phyloP scores from a whole-genome alignment of 768 basidiomycete species.

The Goffeauzyma gilvescens region DNA sequence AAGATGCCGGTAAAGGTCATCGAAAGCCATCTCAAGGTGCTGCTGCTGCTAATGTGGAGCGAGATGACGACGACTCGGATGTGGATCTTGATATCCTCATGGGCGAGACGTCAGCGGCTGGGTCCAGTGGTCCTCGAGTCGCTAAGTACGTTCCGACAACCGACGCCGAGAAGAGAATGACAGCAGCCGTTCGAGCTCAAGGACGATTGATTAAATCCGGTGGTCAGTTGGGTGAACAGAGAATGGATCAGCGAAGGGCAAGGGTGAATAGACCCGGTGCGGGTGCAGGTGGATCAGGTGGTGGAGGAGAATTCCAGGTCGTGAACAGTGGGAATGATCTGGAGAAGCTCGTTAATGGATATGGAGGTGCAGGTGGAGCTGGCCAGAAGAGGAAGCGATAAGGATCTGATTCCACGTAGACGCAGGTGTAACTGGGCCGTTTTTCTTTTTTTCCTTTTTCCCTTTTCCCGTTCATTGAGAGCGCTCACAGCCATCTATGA shows the following conservation, averaged over 20 bases:
- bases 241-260: too few relatives aligned
- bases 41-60: too few relatives aligned
- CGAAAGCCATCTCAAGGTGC: slow-evolving; percentile 13
- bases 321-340: slow-evolving; percentile 19
- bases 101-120: slow-evolving; percentile 11
- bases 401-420: too few relatives aligned
- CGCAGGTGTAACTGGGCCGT: too few relatives aligned
- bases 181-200: slow-evolving; percentile 59
- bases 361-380: background rate
- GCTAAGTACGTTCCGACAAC: too few relatives aligned
- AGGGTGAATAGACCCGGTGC: slow-evolving; percentile 1
- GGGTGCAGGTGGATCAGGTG: slow-evolving; percentile 2
- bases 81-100: slow-evolving; percentile 28
- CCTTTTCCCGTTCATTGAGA: too few relatives aligned
- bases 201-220: slow-evolving; percentile 63
- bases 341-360: slow-evolving; percentile 24
- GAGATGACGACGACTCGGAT: slow-evolving; percentile 12
- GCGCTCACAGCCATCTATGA: too few relatives aligned
- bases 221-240: slow-evolving; percentile 37
- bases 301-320: slow-evolving; percentile 31
- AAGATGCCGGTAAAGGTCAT: too few relatives aligned
- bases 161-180: slow-evolving; percentile 68
- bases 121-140: too few relatives aligned
- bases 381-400: too few relatives aligned
- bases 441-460: too few relatives aligned